Percentiles rank a stretch among this genome's conserved stretches.
Evolutionary conservation across 2,329 filamentous ascomycete genomes (phyloP).

Genomic region (Colletotrichum musae): DNA sequence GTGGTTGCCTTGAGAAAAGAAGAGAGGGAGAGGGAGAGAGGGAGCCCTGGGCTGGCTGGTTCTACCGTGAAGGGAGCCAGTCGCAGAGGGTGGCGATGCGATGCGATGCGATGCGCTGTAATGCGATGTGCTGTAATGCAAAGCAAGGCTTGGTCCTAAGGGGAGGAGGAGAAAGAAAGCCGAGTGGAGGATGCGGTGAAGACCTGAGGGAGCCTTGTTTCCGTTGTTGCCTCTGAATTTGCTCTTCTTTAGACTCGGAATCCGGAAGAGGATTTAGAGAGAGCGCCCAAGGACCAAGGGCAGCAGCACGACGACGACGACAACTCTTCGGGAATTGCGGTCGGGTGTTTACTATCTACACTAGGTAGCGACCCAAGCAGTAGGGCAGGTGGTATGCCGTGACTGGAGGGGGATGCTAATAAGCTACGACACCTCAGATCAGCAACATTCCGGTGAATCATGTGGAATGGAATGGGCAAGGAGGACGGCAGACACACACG

Average conservation of each 20-base stretch:
- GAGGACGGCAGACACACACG: conserved; percentile 28
- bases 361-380: neutral
- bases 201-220: neutral
- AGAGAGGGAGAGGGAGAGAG: neutral
- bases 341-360: neutral
- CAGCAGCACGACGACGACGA: conserved; percentile 11
- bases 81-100: conserved; percentile 23
- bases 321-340: neutral
- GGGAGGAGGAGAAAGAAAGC: conserved; percentile 5
- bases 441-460: conserved; percentile 33
- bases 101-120: conserved; percentile 16
- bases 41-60: neutral
- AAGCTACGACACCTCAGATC: conserved; percentile 37
- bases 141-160: conserved; percentile 7
- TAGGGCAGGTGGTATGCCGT: neutral
- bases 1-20: conserved; percentile 5
- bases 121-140: conserved; percentile 12
- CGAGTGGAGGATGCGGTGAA: conserved; percentile 18
- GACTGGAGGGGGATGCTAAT: neutral
- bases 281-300: conserved; percentile 1
- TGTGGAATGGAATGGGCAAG: conserved; percentile 31
- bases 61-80: conserved; percentile 4
- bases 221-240: neutral
- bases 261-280: conserved; percentile 30
- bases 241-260: conserved; percentile 19